Conservation (phyloP, 768 basidiomycete genomes). For the Porpolomopsis calyptriformis region DNA sequence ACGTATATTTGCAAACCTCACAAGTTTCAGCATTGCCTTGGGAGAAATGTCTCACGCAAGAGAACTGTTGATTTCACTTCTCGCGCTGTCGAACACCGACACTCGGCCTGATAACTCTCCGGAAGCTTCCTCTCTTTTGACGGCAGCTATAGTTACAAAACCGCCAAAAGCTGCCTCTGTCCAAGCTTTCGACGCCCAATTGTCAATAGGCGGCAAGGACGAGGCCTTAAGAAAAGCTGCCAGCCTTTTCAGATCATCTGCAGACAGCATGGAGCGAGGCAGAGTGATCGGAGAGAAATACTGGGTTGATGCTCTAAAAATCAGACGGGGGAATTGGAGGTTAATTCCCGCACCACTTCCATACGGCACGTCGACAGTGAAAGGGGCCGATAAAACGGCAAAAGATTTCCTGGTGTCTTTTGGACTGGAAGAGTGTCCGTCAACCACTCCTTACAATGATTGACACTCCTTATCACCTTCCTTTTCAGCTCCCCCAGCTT, state of each 20-base stretch:
- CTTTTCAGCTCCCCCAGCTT: conserved; percentile 44
- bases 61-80: conserved; percentile 53
- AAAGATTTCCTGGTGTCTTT: conserved; percentile 76
- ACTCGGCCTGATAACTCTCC: conserved; percentile 14
- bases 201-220: conserved; percentile 72
- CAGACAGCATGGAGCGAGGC: conserved; percentile 55
- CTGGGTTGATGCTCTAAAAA: conserved; percentile 74
- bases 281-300: conserved; percentile 58
- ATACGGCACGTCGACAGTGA: conserved; percentile 55
- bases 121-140: conserved; percentile 24
- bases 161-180: conserved; percentile 56
- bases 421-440: conserved; percentile 74
- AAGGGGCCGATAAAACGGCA: conserved; percentile 69
- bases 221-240: conserved; percentile 68
- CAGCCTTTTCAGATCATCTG: conserved; percentile 57
- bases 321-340: conserved; percentile 70
- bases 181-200: conserved; percentile 60
- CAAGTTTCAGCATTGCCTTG: conserved; percentile 45
- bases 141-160: conserved; percentile 57
- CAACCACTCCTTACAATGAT: neutral
- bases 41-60: conserved; percentile 74
- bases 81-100: conserved; percentile 25
- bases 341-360: conserved; percentile 72
- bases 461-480: neutral
- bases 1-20: conserved; percentile 8